phyloP scores from a whole-genome alignment of 345 rosid genomes.

The Gynandropsis gynandra region DNA sequence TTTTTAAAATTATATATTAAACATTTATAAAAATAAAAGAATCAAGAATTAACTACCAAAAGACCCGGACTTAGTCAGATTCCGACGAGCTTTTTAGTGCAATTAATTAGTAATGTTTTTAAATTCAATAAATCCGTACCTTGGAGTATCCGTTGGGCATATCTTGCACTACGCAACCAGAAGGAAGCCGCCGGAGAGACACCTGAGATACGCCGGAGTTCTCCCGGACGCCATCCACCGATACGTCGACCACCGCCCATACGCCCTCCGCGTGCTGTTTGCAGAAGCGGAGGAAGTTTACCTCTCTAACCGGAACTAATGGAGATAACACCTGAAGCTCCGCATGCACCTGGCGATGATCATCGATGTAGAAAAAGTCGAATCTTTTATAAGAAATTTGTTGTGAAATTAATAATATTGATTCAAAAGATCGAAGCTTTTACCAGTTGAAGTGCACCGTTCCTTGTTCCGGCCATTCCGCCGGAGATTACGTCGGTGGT shows the following conservation, averaged over 20 bases:
- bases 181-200: conserved; percentile 74
- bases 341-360: conserved; percentile 46
- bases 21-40: conserved; percentile 4
- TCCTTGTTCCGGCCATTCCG: conserved; percentile 44
- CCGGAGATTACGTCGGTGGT: conserved; percentile 41
- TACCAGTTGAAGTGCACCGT: conserved; percentile 69
- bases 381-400: background rate
- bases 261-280: conserved; percentile 59
- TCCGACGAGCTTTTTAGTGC: background rate
- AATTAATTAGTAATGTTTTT: conserved; percentile 4
- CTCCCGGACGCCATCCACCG: conserved; percentile 38
- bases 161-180: conserved; percentile 94
- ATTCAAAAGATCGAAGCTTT: background rate
- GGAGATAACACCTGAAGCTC: conserved; percentile 72
- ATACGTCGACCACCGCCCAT: conserved; percentile 83
- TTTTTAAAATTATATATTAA: conserved; percentile 13
- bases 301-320: conserved; percentile 50
- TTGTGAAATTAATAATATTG: too few relatives aligned
- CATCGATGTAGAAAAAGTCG: conserved; percentile 3
- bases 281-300: conserved; percentile 59
- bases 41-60: conserved; percentile 15
- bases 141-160: conserved; percentile 93
- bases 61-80: too few relatives aligned
- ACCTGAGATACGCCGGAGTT: conserved; percentile 32
- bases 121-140: conserved; percentile 32